Percentiles rank a stretch among this genome's conserved stretches.
phyloP scores from a whole-genome alignment of 1,284 basidiomycete species.

The Pisolithus thermaeus region DNA sequence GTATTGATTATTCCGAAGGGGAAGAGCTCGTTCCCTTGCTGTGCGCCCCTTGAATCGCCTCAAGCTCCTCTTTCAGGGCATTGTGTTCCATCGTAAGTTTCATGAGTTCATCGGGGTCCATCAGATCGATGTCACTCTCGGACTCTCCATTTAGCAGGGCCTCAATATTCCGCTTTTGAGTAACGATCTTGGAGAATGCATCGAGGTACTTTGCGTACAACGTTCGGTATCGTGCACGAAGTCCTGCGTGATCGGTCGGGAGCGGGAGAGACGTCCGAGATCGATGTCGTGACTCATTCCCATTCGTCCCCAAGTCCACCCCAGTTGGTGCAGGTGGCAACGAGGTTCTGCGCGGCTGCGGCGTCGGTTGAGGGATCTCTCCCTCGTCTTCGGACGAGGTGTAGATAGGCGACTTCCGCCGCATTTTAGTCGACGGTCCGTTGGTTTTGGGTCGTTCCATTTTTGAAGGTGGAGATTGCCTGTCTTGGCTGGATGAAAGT shows the following conservation, averaged over 20 bases:
- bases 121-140: slow-evolving; percentile 35
- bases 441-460: slow-evolving; percentile 25
- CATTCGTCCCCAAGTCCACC: slow-evolving; percentile 12
- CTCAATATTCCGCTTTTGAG: slow-evolving; percentile 43
- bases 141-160: slow-evolving; percentile 32
- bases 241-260: slow-evolving; percentile 40
- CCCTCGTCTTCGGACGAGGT: slow-evolving; percentile 61
- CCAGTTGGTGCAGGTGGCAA: slow-evolving; percentile 22
- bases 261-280: slow-evolving; percentile 29
- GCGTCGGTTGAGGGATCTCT: slow-evolving; percentile 19
- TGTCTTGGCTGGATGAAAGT: slow-evolving; percentile 12
- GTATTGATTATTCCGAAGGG: slow-evolving; percentile 7
- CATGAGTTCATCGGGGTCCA: slow-evolving; percentile 47
- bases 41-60: slow-evolving; percentile 38
- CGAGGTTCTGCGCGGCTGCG: slow-evolving; percentile 20
- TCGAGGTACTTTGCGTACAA: slow-evolving; percentile 47
- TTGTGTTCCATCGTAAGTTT: slow-evolving; percentile 39
- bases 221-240: slow-evolving; percentile 47
- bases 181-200: slow-evolving; percentile 40
- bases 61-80: slow-evolving; percentile 40
- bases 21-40: slow-evolving; percentile 10
- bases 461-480: slow-evolving; percentile 20
- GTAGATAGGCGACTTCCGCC: slow-evolving; percentile 46
- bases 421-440: slow-evolving; percentile 21
- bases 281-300: slow-evolving; percentile 23